Evolutionary conservation across 2,329 filamentous ascomycete genomes (phyloP), one percentile per base, ranked within the genome.

Genomic region (Neodidymelliopsis sp.): DNA sequence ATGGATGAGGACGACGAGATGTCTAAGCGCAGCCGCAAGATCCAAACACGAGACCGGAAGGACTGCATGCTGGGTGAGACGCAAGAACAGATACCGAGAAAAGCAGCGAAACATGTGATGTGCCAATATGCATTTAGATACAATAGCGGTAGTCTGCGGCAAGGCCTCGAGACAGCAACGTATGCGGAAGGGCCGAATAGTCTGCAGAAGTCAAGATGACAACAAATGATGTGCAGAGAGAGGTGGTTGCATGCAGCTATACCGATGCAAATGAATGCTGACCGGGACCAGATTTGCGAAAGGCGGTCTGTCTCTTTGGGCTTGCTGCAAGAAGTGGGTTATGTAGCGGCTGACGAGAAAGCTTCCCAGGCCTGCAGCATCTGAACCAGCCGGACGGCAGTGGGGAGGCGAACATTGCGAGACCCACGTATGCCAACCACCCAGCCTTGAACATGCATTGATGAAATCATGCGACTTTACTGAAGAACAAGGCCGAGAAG

Each of bases 361-460:
- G 8, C 15, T 11, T 19, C 22, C 13, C 4, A 29, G 22, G 34
- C 45, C 36, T 56, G 54, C 47, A 48, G 38, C 41, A 36, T 48
- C 41, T 34, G 43, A 36, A 22, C 40, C 49, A 59, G 50, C 59
- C 54, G 54, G 56, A 56, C 57, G 34, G 24, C 51, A 49, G 43
- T 51, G 51, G 48, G 53, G 55, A 57, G 24, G 53, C 49, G 47
- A 50, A 29, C 53, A 8, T 23, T 37, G 43, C 36, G 38, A 48
- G 48, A 47, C 36, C 24, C 30, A 37, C 37, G 42, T 29, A 44
- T 53, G 39, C 54, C 49, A 56, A 54, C 52, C 49, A 49, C 42
- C 47, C 54, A 53, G 61, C 58, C 51, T 57, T 58, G 59, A 38
- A 41, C 50, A 49, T 49, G 52, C 57, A 55, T 61, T 57, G 39